Percentiles rank a stretch among this genome's conserved stretches.
Evolutionary conservation across 2,329 filamentous ascomycete species (phyloP).

Genomic region (Cytospora schulzeri): DNA sequence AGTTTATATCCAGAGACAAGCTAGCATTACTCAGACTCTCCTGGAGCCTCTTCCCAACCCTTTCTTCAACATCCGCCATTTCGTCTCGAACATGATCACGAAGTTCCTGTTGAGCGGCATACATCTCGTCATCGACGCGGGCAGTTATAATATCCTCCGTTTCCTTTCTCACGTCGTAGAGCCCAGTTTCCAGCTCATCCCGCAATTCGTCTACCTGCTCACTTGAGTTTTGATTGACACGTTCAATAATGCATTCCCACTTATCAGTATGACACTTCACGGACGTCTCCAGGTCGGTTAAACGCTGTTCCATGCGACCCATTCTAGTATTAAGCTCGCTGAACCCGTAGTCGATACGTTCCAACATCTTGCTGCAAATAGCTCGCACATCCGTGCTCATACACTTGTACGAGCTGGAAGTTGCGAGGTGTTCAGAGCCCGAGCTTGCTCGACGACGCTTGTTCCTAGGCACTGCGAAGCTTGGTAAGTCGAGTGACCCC

Average conservation of each 20-base stretch:
- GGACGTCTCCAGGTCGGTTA: constrained; percentile 10
- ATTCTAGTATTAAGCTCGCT: constrained; percentile 12
- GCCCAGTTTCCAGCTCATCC: constrained; percentile 12
- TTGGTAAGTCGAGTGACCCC: neutral
- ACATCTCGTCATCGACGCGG: constrained; percentile 16
- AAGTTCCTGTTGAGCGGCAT: constrained; percentile 14
- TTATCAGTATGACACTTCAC: constrained; percentile 8
- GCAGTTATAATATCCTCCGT: constrained; percentile 14
- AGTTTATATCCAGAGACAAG: constrained; percentile 15
- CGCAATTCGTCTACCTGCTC: constrained; percentile 15
- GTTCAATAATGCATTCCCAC: neutral
- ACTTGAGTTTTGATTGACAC: constrained; percentile 4
- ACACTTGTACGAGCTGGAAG: neutral
- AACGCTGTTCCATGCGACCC: constrained; percentile 12
- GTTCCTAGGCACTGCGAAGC: constrained; percentile 7
- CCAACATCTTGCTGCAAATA: constrained; percentile 8
- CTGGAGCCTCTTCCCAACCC: constrained; percentile 8
- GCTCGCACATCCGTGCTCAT: neutral
- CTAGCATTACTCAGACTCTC: constrained; percentile 6
- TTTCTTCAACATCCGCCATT: constrained; percentile 4
- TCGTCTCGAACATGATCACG: constrained; percentile 18
- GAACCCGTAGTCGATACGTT: constrained; percentile 13
- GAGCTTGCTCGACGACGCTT: constrained; percentile 15
- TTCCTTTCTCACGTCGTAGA: constrained; percentile 17
- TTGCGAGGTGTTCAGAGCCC: neutral